A percentile compares a stretch with the other conserved stretches of the same genome.
These are phyloP conservation scores for Magnolia sinica DNA, from an alignment of 164 flowering plant species.

Conservation along the genomic window DNA sequence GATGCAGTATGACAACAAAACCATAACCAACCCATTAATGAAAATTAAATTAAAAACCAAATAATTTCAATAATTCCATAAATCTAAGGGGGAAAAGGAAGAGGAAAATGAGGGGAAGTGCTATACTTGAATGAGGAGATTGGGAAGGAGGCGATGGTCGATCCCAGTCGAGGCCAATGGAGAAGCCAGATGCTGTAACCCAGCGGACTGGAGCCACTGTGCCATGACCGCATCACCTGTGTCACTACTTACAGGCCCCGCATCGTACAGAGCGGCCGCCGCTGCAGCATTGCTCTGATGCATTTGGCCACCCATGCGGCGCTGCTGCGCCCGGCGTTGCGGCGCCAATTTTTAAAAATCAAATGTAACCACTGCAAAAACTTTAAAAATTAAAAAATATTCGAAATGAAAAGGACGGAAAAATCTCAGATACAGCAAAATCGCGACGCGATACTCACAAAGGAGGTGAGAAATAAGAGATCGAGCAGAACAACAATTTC, in stretches of 20 bases:
- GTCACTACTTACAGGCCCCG: conserved; percentile 47
- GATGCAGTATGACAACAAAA: too few relatives aligned
- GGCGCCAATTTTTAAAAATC: conserved; percentile 89
- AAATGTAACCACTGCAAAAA: conserved; percentile 18
- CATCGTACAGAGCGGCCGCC: conserved; percentile 38
- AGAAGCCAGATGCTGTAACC: conserved; percentile 98
- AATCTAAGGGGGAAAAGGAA: too few relatives aligned
- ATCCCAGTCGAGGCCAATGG: conserved; percentile 80
- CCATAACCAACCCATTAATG: too few relatives aligned
- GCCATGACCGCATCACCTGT: conserved; percentile 98
- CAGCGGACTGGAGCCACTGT: conserved; percentile 96
- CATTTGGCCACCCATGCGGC: conserved; percentile 99
- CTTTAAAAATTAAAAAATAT: not conserved
- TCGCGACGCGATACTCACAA: too few relatives aligned
- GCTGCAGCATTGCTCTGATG: conserved; percentile 75
- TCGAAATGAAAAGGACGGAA: not conserved
- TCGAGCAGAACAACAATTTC: too few relatives aligned
- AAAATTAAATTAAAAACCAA: too few relatives aligned
- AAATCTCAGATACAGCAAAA: too few relatives aligned
- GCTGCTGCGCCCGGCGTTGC: conserved; percentile 74
- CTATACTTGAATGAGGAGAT: conserved; percentile 83
- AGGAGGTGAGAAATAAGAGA: too few relatives aligned
- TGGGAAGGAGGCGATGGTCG: conserved; percentile 79
- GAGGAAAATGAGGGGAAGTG: too few relatives aligned
- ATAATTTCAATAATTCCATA: too few relatives aligned